These are phyloP conservation scores for Pyrus hybrid DNA, from an alignment of 331 rosid species.

Conservation along the genomic window DNA sequence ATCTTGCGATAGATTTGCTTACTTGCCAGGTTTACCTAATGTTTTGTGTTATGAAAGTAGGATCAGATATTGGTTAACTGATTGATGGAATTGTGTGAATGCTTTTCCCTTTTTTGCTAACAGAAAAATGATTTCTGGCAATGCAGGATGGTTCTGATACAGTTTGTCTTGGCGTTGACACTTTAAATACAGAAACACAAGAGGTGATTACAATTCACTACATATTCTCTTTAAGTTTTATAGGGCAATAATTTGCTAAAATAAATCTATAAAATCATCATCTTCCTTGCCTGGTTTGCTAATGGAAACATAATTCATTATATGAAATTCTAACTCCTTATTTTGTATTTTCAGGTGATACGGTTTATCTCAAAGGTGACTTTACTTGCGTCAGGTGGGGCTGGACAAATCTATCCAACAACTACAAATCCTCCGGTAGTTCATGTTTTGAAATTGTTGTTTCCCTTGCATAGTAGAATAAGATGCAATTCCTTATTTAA, in stretches of 20 bases:
- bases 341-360: constrained; percentile 58
- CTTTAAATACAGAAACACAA: constrained; percentile 58
- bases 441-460: background rate
- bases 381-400: constrained; percentile 95
- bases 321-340: background rate
- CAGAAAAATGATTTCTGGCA: constrained; percentile 14
- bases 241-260: constrained; percentile 5
- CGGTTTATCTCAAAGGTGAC: constrained; percentile 91
- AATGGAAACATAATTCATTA: background rate
- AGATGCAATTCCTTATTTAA: background rate
- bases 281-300: background rate
- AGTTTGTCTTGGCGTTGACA: constrained; percentile 78
- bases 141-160: constrained; percentile 67
- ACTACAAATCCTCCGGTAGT: constrained; percentile 90
- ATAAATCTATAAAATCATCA: background rate
- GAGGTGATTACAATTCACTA: constrained; percentile 46
- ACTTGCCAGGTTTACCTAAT: constrained; percentile 58
- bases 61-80: background rate
- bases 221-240: background rate
- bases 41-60: background rate
- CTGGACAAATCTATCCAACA: constrained; percentile 89
- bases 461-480: background rate
- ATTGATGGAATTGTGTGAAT: constrained; percentile 1
- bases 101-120: constrained; percentile 14
- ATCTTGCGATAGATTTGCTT: constrained; percentile 87